A percentile compares a stretch with the other conserved stretches of the same genome.
Conservation (phyloP, 306 rosid genomes). For the Gleditsia sinensis region DNA sequence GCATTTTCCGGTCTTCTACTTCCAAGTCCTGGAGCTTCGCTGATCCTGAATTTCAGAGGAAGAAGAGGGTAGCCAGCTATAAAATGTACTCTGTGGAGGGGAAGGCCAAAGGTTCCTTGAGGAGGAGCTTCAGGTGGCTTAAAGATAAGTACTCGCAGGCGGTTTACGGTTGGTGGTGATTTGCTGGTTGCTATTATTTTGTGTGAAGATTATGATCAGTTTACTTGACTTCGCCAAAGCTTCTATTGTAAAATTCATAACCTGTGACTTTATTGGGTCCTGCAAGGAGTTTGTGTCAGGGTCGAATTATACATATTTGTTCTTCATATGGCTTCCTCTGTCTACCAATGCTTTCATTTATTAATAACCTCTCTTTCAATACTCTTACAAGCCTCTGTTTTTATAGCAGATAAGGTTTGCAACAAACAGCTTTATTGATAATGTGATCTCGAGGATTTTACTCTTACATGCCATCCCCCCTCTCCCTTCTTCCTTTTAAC, state of each 20-base stretch:
- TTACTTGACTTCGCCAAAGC: background rate
- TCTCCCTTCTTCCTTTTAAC: background rate
- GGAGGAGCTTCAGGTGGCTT: conserved; percentile 79
- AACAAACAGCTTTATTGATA: background rate
- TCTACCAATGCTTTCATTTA: background rate
- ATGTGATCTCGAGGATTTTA: background rate
- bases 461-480: background rate
- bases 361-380: background rate
- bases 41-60: conserved; percentile 82
- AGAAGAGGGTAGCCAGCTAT: conserved; percentile 76
- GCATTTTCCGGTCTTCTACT: conserved; percentile 34
- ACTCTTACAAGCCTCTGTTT: background rate
- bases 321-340: background rate
- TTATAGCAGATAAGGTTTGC: background rate
- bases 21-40: conserved; percentile 53
- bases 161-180: conserved; percentile 64
- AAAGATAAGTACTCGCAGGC: conserved; percentile 68
- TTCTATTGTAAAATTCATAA: background rate
- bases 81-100: conserved; percentile 83
- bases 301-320: background rate
- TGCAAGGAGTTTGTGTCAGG: background rate
- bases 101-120: conserved; percentile 71
- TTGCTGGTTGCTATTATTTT: background rate
- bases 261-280: conserved; percentile 1
- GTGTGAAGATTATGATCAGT: conserved; percentile 11